Conservation (phyloP, 345 rosid species). For the Boechera retrofracta region DNA sequence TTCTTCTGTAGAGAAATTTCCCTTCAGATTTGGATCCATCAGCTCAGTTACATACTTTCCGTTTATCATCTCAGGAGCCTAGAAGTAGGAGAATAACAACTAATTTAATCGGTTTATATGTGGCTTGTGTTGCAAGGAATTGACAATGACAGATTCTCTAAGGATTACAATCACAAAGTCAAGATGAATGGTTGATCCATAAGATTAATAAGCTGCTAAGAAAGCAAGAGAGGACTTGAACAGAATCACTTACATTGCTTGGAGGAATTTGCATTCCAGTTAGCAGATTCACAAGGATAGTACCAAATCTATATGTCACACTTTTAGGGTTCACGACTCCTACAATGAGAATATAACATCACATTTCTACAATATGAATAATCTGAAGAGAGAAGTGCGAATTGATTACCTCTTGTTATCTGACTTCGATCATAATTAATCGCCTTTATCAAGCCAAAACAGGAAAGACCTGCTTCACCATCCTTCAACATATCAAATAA, state of each 20-base stretch:
- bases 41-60: slow-evolving; percentile 67
- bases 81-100: slow-evolving; percentile 24
- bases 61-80: slow-evolving; percentile 88
- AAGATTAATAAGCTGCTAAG: too few relatives aligned
- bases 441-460: slow-evolving; percentile 84
- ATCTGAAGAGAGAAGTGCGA: neutral
- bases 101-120: neutral
- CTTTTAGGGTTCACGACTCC: slow-evolving; percentile 77
- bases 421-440: slow-evolving; percentile 53
- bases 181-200: too few relatives aligned
- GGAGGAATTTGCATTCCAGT: slow-evolving; percentile 80
- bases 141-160: neutral
- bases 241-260: slow-evolving; percentile 61
- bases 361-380: neutral
- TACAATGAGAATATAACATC: slow-evolving; percentile 36
- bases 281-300: slow-evolving; percentile 68
- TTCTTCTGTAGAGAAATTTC: slow-evolving; percentile 77
- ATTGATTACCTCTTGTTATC: slow-evolving; percentile 57
- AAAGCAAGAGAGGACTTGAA: neutral
- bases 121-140: neutral
- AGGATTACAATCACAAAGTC: neutral
- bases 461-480: slow-evolving; percentile 87
- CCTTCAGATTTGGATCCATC: slow-evolving; percentile 85
- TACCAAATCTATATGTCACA: slow-evolving; percentile 75
- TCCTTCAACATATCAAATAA: slow-evolving; percentile 50